Conservation (phyloP, 768 basidiomycete genomes). For the Amyloporia xantha region DNA sequence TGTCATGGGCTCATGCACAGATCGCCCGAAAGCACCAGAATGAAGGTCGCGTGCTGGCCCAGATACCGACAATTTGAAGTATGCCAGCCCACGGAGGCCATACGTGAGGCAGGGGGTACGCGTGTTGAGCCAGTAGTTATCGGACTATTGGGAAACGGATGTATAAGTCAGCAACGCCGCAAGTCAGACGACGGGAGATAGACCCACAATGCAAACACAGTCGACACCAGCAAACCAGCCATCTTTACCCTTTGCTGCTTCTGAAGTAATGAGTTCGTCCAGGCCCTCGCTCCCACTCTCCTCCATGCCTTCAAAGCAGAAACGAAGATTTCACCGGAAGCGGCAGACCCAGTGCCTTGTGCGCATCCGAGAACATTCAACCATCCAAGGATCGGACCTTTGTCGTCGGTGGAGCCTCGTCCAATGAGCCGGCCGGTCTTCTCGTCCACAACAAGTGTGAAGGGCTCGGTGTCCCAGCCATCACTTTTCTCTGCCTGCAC, state of each 20-base stretch:
- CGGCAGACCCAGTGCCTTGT: conserved; percentile 53
- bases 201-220: conserved; percentile 83
- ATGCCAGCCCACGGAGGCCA: conserved; percentile 81
- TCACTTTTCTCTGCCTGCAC: conserved; percentile 45
- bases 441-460: conserved; percentile 53
- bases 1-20: conserved; percentile 90
- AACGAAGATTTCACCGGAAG: conserved; percentile 86
- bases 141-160: conserved; percentile 44
- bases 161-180: background rate
- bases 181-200: background rate
- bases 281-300: conserved; percentile 89
- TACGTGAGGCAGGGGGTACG: conserved; percentile 80
- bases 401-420: conserved; percentile 86
- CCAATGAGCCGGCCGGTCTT: conserved; percentile 64
- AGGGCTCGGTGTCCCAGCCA: conserved; percentile 88
- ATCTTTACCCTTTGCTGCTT: conserved; percentile 55
- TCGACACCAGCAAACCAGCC: conserved; percentile 86
- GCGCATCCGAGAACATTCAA: conserved; percentile 85
- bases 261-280: conserved; percentile 76
- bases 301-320: conserved; percentile 98
- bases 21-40: conserved; percentile 80
- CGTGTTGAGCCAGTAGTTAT: conserved; percentile 91
- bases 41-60: conserved; percentile 88
- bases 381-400: conserved; percentile 87
- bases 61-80: conserved; percentile 75